A percentile compares a stretch with the other conserved stretches of the same genome.
Evolutionary conservation across 2,329 filamentous ascomycete species (phyloP).

Genomic region (Cyphellophora europaea): DNA sequence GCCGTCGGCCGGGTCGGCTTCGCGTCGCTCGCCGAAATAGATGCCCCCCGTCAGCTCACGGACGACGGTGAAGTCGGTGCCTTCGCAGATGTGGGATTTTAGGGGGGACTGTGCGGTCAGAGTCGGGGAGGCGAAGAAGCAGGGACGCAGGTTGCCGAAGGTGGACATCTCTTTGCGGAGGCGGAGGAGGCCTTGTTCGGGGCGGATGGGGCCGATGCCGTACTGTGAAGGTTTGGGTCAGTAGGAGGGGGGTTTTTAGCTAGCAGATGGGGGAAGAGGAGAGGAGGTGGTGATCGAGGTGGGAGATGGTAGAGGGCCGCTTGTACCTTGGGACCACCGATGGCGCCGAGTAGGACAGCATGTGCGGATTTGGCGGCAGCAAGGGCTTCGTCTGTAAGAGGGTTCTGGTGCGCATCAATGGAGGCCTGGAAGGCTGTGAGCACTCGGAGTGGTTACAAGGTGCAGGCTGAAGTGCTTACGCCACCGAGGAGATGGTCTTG

Average conservation of each 20-base stretch:
- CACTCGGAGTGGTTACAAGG: neutral
- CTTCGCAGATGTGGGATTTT: constrained; percentile 74
- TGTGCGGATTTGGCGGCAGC: constrained; percentile 74
- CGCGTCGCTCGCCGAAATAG: constrained; percentile 86
- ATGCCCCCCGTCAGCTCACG: constrained; percentile 88
- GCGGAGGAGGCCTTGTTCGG: constrained; percentile 82
- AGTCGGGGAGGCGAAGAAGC: constrained; percentile 84
- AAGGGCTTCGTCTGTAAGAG: constrained; percentile 77
- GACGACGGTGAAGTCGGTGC: constrained; percentile 85
- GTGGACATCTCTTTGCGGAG: constrained; percentile 90
- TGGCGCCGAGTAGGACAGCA: constrained; percentile 84
- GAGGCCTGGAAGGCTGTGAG: constrained; percentile 35
- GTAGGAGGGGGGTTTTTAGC: neutral
- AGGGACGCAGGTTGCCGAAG: constrained; percentile 91
- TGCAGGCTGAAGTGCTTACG: constrained; percentile 48
- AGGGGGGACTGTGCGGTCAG: constrained; percentile 80
- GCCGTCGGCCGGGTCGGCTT: constrained; percentile 57
- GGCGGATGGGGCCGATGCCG: constrained; percentile 79
- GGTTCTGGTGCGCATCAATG: constrained; percentile 69
- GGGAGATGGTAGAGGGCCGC: neutral
- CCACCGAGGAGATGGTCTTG: constrained; percentile 85
- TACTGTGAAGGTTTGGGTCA: constrained; percentile 41
- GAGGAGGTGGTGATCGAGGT: too few species aligned
- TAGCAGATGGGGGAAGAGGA: neutral
- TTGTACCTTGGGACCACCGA: constrained; percentile 68